A percentile compares a stretch with the other conserved stretches of the same genome.
Conservation (phyloP, 2,329 filamentous ascomycete genomes). For the Gaeumannomyces tritici region DNA sequence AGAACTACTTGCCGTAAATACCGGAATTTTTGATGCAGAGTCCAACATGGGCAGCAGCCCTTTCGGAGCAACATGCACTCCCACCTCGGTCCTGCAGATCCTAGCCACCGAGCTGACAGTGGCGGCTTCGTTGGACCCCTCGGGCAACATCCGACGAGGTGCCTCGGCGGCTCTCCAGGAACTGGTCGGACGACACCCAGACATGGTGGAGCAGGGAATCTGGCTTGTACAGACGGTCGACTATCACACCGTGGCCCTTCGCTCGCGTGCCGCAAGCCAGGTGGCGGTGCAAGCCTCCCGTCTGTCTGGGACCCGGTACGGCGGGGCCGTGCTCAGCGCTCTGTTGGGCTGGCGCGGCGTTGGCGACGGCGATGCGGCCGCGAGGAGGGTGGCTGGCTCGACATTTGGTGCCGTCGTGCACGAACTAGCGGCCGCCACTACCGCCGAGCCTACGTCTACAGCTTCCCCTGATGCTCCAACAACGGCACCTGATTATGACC, state of each 20-base stretch:
- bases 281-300: conserved; percentile 61
- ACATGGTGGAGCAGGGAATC: conserved; percentile 75
- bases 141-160: conserved; percentile 86
- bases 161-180: conserved; percentile 92
- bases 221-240: conserved; percentile 81
- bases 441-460: conserved; percentile 11
- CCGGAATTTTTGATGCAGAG: neutral
- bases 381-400: conserved; percentile 60
- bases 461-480: conserved; percentile 4
- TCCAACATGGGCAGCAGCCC: conserved; percentile 21
- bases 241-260: conserved; percentile 85
- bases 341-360: conserved; percentile 81
- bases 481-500: too few species aligned
- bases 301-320: conserved; percentile 56
- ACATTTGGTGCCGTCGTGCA: conserved; percentile 55
- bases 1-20: conserved; percentile 56
- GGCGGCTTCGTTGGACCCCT: conserved; percentile 75
- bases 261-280: conserved; percentile 69
- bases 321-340: conserved; percentile 58
- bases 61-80: neutral
- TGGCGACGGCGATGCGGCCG: conserved; percentile 65
- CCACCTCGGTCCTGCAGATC: conserved; percentile 56
- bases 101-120: conserved; percentile 75
- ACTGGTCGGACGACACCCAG: conserved; percentile 83
- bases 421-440: conserved; percentile 22